Evolutionary conservation across 2,329 filamentous ascomycete species (phyloP), one percentile per base, ranked within the genome.

Genomic region (Clarireedia monteithiana): DNA sequence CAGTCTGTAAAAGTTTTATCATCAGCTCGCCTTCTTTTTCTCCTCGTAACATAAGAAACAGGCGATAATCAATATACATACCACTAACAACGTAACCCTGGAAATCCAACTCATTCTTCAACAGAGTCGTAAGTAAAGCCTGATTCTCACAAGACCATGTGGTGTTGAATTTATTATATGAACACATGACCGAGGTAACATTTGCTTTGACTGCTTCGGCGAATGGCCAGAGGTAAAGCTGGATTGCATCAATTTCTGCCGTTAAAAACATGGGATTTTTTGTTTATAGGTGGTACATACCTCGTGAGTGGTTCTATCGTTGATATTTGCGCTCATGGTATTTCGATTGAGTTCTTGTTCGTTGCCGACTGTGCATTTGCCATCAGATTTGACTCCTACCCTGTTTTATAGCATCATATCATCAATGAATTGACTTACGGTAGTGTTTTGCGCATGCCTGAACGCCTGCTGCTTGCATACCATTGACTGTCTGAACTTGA

Each of bases 71-170:
- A 20, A 20, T 20, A 20, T 26, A 62, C 62, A 39, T 60, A 67
- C 64, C 65, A 49, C 77, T 80, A 73, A 83, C 78, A 58, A 86
- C 75, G 62, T 83, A 85, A 4, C 88, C 76, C 64, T 85, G 84
- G 76, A 91, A 92, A n/a, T 86, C 88, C 12, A 94, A 77, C 68
- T 90, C 84, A 14, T 76, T 71, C 71, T 89, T 89, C 15, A 89
- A 72, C 3, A 89, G 67, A 49, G 77, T 77, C 66, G 85, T 85
- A 53, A 87, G 66, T 3, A 75, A 70, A 49, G 79, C 73, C 58
- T 79, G 77, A 69, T 85, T 88, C 66, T 85, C 79, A 68, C 86
- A 89, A 5, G 77, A 77, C 70, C 83, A 88, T 14, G 80, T 83
- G 60, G 82, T 81, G 69, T 89, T 88, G 67, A 88, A 72, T 67